Percentiles rank a stretch among this genome's conserved stretches.
These are phyloP conservation scores for Leucaena leucocephala DNA, from an alignment of 306 rosid species.

Conservation along the genomic window DNA sequence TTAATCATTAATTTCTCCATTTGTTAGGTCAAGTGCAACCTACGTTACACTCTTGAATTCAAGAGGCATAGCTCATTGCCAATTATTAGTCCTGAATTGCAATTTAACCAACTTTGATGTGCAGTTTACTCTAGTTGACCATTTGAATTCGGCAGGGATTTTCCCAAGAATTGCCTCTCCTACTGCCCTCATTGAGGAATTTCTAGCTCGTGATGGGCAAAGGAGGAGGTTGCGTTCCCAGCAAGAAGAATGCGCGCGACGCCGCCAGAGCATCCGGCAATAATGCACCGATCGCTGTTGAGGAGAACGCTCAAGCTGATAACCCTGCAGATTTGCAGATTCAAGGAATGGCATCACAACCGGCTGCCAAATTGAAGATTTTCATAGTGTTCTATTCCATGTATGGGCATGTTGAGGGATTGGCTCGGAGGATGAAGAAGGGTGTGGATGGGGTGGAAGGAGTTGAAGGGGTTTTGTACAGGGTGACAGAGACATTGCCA, in stretches of 20 bases:
- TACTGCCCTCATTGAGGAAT: slow-evolving; percentile 5
- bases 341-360: slow-evolving; percentile 20
- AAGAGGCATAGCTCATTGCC: neutral
- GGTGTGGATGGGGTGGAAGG: slow-evolving; percentile 85
- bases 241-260: slow-evolving; percentile 63
- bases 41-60: neutral
- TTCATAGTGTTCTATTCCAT: slow-evolving; percentile 87
- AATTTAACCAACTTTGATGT: neutral
- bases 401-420: slow-evolving; percentile 90
- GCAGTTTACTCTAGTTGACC: neutral
- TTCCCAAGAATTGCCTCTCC: neutral
- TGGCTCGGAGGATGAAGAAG: slow-evolving; percentile 81
- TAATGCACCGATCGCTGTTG: slow-evolving; percentile 45
- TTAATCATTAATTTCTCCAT: neutral
- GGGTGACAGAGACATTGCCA: slow-evolving; percentile 86
- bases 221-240: slow-evolving; percentile 93
- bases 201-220: slow-evolving; percentile 67
- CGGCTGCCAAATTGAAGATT: slow-evolving; percentile 52
- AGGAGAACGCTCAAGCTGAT: slow-evolving; percentile 19
- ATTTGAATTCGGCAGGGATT: slow-evolving; percentile 2
- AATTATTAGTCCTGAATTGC: neutral
- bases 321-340: neutral
- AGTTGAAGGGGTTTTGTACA: slow-evolving; percentile 70
- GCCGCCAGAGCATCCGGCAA: slow-evolving; percentile 5
- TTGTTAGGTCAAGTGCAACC: slow-evolving; percentile 3